A percentile compares a stretch with the other conserved stretches of the same genome.
Evolutionary conservation across 73 alveolate genomes (phyloP).

Genomic region (Stentor coeruleus): DNA sequence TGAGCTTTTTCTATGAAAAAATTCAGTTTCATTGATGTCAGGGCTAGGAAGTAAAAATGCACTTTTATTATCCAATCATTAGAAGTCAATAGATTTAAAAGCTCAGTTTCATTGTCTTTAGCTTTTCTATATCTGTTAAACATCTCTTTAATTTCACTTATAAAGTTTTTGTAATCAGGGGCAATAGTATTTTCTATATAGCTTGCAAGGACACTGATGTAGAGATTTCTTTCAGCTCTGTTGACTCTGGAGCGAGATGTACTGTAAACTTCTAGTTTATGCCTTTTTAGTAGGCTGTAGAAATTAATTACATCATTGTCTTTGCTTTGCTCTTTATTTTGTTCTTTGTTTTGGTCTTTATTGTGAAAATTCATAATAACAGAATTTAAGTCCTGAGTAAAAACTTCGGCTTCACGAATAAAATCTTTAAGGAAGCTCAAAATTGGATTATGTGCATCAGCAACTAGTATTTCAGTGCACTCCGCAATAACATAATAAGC

Average conservation of each 20-base stretch:
- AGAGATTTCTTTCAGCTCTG: neutral
- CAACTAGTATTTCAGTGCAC: neutral
- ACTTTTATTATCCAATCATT: neutral
- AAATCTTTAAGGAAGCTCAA: neutral
- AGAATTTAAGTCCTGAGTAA: too few relatives aligned
- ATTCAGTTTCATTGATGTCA: slow-evolving; percentile 9
- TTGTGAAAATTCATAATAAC: too few relatives aligned
- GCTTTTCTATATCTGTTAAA: neutral
- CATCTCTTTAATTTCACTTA: slow-evolving; percentile 12
- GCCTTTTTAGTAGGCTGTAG: neutral
- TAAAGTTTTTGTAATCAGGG: neutral
- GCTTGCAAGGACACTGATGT: neutral
- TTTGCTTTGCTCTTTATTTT: neutral
- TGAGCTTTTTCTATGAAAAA: neutral
- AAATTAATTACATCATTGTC: neutral
- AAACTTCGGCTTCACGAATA: neutral
- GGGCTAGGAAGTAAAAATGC: slow-evolving; percentile 12
- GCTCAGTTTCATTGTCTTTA: neutral
- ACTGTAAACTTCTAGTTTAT: neutral
- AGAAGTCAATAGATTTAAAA: neutral
- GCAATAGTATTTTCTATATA: neutral
- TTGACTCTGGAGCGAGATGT: neutral
- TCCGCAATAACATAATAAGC: neutral
- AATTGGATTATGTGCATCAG: neutral
- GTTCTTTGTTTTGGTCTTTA: too few relatives aligned